A percentile compares a stretch with the other conserved stretches of the same genome.
phyloP scores from a whole-genome alignment of 192 early-diverging fungal species.

The Phycomyces nitens region DNA sequence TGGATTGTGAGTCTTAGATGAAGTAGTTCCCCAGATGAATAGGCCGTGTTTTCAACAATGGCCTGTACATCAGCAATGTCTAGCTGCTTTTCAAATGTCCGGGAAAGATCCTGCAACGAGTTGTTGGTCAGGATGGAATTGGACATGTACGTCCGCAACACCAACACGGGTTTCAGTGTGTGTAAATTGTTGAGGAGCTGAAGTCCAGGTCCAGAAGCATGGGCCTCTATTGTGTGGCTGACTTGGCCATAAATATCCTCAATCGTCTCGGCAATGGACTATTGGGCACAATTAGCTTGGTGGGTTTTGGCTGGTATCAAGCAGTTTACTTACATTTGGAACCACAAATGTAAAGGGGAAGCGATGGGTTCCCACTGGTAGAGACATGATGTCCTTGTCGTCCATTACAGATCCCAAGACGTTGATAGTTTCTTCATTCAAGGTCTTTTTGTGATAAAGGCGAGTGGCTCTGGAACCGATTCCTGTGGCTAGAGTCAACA shows the following conservation, averaged over 20 bases:
- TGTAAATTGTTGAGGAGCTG: constrained; percentile 11
- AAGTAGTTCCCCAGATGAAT: constrained; percentile 28
- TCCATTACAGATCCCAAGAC: constrained; percentile 2
- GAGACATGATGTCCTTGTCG: constrained; percentile 1
- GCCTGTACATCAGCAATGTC: constrained; percentile 7
- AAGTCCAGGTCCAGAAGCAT: constrained; percentile 6
- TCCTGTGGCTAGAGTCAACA: neutral
- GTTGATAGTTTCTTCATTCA: constrained; percentile 13
- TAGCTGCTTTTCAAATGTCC: constrained; percentile 23
- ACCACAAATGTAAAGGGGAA: constrained; percentile 28
- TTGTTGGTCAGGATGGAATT: constrained; percentile 19
- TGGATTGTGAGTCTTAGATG: constrained; percentile 12
- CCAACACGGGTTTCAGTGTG: constrained; percentile 20
- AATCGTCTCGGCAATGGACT: constrained; percentile 27
- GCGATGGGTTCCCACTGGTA: constrained; percentile 20
- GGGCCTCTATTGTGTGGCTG: constrained; percentile 17
- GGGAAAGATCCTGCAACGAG: constrained; percentile 25
- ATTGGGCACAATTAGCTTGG: neutral
- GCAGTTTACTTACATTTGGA: constrained; percentile 15
- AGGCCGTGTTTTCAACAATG: constrained; percentile 15
- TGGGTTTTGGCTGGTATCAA: neutral
- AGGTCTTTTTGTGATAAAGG: constrained; percentile 4
- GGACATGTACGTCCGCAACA: constrained; percentile 28
- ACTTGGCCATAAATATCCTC: constrained; percentile 24
- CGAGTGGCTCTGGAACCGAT: constrained; percentile 17